Evolutionary conservation across 768 basidiomycete genomes (phyloP), one percentile per base, ranked within the genome.

Genomic region (Dacryopinax spathularia): DNA sequence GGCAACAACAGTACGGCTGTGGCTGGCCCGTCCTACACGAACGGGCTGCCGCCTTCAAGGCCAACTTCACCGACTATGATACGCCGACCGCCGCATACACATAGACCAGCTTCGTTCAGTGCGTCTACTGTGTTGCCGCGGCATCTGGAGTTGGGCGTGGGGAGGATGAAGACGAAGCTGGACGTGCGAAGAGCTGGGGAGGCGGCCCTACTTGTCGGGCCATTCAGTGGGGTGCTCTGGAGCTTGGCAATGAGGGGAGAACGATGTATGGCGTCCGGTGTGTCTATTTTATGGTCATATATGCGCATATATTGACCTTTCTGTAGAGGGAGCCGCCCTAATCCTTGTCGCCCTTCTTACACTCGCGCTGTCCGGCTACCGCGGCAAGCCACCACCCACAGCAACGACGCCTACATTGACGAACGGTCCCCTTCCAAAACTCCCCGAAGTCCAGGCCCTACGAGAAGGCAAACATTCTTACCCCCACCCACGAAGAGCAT

Each of bases 101-200:
- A 56, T 31, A 56, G 48, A 56, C 7, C 48, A 56, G 31, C 48
- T 13, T 56, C 48, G 6, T 56, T 31, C 48, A 10, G 31, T 29
- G 31, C 48, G 5, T 27, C 10, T 15, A 56, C 48, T 20, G 48
- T 56, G 4, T 29, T 56, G 9, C 48, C 48, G 6, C 25, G 31
- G 31, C 48, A 56, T 29, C 5, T 56, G 15, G 25, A 56, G 29
- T 33, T 33, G 5, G 22, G 1, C 6, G 27, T 48, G 48, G 39
- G 63, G 62, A 48, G 56, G 61, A n/a, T 34, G 61, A 39, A 37
- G 34, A 27, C 22, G 4, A 31, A 34, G 48, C 20, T 34, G n/a
- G 56, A 41, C 39, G 7, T 18, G 37, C 36, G 27, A 29, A 10
- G 34, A 2, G 60, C 36, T 5, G 65, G 68, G 16, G 69, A 67